Conservation (phyloP, 139 green algal genomes). For the Diplosphaera chodatii region DNA sequence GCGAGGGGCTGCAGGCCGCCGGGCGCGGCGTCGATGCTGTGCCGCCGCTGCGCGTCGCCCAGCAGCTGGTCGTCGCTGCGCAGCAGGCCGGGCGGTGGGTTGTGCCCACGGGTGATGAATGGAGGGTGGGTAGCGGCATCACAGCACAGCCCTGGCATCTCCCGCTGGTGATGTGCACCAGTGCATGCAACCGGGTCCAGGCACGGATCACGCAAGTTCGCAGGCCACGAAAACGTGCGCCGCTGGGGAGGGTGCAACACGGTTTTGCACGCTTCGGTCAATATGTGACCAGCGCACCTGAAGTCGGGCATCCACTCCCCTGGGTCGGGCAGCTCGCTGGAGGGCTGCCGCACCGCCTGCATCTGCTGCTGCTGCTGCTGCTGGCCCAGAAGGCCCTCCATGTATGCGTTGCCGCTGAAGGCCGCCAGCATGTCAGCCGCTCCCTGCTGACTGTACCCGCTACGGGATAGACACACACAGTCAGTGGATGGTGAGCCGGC, state of each 20-base stretch:
- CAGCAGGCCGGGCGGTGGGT: too few relatives aligned
- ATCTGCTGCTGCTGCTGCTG: slow-evolving; percentile 12
- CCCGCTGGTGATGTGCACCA: too few relatives aligned
- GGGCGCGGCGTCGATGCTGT: background rate
- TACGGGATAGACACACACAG: background rate
- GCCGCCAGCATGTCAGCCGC: background rate
- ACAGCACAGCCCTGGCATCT: too few relatives aligned
- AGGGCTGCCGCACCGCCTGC: slow-evolving; percentile 11
- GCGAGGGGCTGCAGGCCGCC: background rate
- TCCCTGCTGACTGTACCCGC: background rate
- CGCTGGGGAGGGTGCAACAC: too few relatives aligned
- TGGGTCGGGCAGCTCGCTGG: background rate
- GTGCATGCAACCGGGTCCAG: too few relatives aligned
- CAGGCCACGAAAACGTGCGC: too few relatives aligned
- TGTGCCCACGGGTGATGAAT: too few relatives aligned
- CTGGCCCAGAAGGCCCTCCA: background rate
- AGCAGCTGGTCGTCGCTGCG: background rate
- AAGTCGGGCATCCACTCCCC: background rate
- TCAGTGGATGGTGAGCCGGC: too few relatives aligned
- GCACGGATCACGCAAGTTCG: too few relatives aligned
- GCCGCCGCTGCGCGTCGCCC: background rate
- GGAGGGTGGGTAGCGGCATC: too few relatives aligned
- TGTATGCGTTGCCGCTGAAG: background rate
- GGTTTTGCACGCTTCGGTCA: too few relatives aligned
- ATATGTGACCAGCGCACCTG: too few relatives aligned